Base-by-base conservation (phyloP, 108 stramenopile genomes). In the Pseudonitzschia multistriata region DNA sequence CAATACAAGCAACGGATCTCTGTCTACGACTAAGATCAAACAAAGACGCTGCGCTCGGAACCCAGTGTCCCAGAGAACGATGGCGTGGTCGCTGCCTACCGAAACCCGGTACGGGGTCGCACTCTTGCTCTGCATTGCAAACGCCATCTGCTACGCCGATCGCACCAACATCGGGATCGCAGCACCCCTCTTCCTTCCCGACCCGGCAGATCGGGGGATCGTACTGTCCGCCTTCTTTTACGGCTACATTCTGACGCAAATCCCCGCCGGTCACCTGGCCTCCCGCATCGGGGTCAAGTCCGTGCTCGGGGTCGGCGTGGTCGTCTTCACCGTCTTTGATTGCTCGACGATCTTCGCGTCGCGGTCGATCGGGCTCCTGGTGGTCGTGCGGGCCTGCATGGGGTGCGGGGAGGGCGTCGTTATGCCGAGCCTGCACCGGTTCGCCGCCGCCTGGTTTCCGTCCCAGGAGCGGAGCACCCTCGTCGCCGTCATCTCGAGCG, bases 191-290 rank as follows among this genome's bases (percentile, higher is more conserved):
- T 61, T 61, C 15, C 10, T 61, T 33, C 8, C 30, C 25, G 60
- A 61, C 31, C 5, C 28, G 6, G 30, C 10, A 31, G 60, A 61
- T 61, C 60, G 60, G 15, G 60, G 60, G 6, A 29, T 61, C 7
- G 60, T 61, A 31, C 31, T 61, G 15, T 61, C 60, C 10, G 60
- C 60, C 27, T 61, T 61, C 27, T 61, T 61, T 14, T 61, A 61
- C 31, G 60, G 60, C 25, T 61, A 61, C 27, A 61, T 61, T 7
- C 33, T 27, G 27, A 61, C 60, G 17, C 60, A 61, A 31, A 31
- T 61, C 15, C 60, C 60, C 14, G 60, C 60, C 13, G 60, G 60
- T 5, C 33, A 61, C 14, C 31, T 28, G 5, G 60, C 60, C 27
- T 31, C 19, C 28, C 27, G 31, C 27, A 31, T 61, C 7, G 60